Evolutionary conservation across 768 basidiomycete species (phyloP), one percentile per base, ranked within the genome.

Genomic region (Russula dissimulans): DNA sequence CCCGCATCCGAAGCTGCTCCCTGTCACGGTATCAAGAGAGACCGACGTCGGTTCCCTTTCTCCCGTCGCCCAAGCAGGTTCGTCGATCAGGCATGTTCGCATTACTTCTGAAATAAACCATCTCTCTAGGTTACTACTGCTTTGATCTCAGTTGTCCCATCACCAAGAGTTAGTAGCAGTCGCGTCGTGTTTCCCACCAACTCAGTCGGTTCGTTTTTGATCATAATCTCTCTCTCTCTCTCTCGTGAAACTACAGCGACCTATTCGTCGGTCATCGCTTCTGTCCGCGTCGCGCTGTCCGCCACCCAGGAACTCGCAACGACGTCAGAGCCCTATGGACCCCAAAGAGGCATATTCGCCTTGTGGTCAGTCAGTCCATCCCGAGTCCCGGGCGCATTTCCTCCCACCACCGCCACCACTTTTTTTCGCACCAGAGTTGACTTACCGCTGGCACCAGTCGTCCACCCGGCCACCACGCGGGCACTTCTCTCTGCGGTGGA

Each of bases 381-480:
- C 22, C 22, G 18, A 18, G 66, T 52, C 50, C 42, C 17, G 7
- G 7, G 22, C 22, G 22, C n/a, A 11, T 22, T 17, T 29, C 32
- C 34, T 26, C 34, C 34, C 34, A 36, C 34, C 34, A 10, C 22
- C 36, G 11, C 38, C 26, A 52, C 3, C 14, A 4, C 4, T 17
- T 45, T 26, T 26, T 26, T 26, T 26, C 22, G 22, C 22, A 26
- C 22, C 26, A 32, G 11, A 36, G 38, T 11, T 44, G 26, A 22
- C 14, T 45, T 26, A 3, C 29, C 22, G 22, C 22, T 26, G 22
- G 29, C 26, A 36, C 18, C 47, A 71, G 65, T 36, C 69, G 72
- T 1, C 73, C 73, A 2, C 73, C 73, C 0, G 73, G 71, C 4
- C 73, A 73, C 49, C 73, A 74, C 50, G 70, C 73, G 2, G 66